Evolutionary conservation across 192 early-diverging fungal species (phyloP), one percentile per base, ranked within the genome.

Genomic region (Linnemannia exigua): DNA sequence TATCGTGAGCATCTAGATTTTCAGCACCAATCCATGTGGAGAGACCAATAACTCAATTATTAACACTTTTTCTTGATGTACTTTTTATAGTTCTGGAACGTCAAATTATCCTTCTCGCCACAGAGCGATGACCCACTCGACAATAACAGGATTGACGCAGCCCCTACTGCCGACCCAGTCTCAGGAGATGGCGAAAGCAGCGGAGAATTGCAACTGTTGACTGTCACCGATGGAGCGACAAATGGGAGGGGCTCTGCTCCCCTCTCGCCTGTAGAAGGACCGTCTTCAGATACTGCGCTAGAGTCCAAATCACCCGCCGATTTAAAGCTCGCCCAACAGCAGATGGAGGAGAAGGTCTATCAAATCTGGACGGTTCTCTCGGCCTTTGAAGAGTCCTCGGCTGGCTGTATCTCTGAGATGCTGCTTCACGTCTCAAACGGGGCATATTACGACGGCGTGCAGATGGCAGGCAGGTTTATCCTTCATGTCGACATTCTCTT

Each of bases 361-460:
- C 89, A 93, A 66, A 98, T 99, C 58, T 95, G 97, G 91, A 93
- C 93, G 19, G 96, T 99, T 8, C 91, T 99, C 41, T 97, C 96
- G 15, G 95, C 94, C 12, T 99, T 97, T 91, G 98, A 99, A 90
- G 98, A 99, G 87, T 97, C 96, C 7, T 95, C 96, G 7, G 97
- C 98, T 5, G 94, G 96, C 4, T 98, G 96, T 87, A 99, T 99
- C 72, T 96, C 96, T 22, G 96, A 97, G 72, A 99, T 98, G 95
- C 87, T 99, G 44, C 84, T 97, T 54, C 95, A 96, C 82, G 95
- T 99, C 58, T 95, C 97, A 14, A 95, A 96, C 77, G 94, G 96
- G 46, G 90, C 92, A 31, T 96, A 94, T 88, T 87, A 95, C 41
- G 94, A 97, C 46, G 95, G 96, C 25, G 92, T 97, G 38, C 90